These are phyloP conservation scores for Podila minutissima DNA, from an alignment of 192 early-diverging fungal genomes.

Conservation along the genomic window DNA sequence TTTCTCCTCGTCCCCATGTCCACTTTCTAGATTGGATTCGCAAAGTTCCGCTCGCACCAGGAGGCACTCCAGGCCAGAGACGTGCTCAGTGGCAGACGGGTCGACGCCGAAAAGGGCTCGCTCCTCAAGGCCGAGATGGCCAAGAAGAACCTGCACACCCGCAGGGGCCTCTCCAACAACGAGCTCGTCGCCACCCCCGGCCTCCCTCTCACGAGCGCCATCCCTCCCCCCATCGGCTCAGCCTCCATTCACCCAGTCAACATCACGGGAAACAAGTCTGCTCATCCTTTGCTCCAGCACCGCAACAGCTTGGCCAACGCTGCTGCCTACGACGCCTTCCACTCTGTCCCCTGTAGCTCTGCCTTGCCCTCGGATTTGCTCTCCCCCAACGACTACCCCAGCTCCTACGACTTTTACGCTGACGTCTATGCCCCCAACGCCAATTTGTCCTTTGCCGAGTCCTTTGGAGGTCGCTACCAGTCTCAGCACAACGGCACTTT, in stretches of 20 bases:
- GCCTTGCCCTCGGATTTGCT: slow-evolving; percentile 66
- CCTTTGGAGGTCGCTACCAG: slow-evolving; percentile 44
- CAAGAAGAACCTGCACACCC: slow-evolving; percentile 97
- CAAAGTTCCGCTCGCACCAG: slow-evolving; percentile 90
- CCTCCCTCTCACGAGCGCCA: slow-evolving; percentile 12
- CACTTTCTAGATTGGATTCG: slow-evolving; percentile 91
- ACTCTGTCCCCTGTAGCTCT: slow-evolving; percentile 52
- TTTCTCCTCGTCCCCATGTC: not conserved
- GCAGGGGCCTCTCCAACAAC: slow-evolving; percentile 75
- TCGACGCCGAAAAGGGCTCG: slow-evolving; percentile 87
- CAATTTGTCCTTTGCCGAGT: slow-evolving; percentile 55
- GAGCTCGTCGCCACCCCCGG: slow-evolving; percentile 43
- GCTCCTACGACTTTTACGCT: slow-evolving; percentile 61
- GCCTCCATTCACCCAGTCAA: slow-evolving; percentile 45
- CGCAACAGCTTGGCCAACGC: slow-evolving; percentile 50
- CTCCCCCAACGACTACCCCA: slow-evolving; percentile 61
- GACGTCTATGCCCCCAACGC: slow-evolving; percentile 57
- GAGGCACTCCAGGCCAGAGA: slow-evolving; percentile 95
- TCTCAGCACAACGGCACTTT: slow-evolving; percentile 49
- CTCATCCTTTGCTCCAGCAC: slow-evolving; percentile 39
- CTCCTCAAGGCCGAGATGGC: slow-evolving; percentile 99
- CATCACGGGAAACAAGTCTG: slow-evolving; percentile 34
- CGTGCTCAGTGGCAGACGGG: slow-evolving; percentile 88
- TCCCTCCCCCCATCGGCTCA: slow-evolving; percentile 45
- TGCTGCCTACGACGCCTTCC: slow-evolving; percentile 54